Base-by-base conservation (phyloP, 2,329 filamentous ascomycete species). In the Pseudomassariella vexata region DNA sequence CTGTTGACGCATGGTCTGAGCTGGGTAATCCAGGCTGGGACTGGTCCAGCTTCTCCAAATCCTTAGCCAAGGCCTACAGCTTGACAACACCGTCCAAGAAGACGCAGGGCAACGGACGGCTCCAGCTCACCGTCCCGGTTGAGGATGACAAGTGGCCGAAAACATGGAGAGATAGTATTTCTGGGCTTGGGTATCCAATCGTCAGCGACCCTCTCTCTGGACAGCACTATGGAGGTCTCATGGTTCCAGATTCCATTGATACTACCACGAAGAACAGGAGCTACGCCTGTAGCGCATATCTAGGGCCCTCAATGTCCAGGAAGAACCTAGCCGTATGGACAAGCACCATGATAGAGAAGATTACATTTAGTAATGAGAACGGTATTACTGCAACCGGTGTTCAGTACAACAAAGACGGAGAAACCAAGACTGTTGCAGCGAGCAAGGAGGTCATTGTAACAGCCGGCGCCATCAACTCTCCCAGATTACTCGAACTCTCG, bases 401-500 rank as follows among this genome's bases (percentile, higher is more conserved):
- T 4, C 6, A 22, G 10, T 32, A 16, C 21, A 17, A 24, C 18
- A 32, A 20, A 41, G 22, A 36, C 36, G 38, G 31, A 11, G 38
- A 36, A 20, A 41, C 27, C 9, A 40, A 37, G 19, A 44, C 28
- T 0, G 37, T 52, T 9, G 37, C 26, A 6, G 57, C 56, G 2
- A 42, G 38, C 2, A 56, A 47, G 17, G 65, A 70, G 36, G 55
- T 70, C 3, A 58, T 69, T 17, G 27, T 70, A 5, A 52, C 55
- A 2, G 62, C 60, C 5, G 65, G 66, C 3, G 46, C 56, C 1
- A 53, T 68, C 37, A 57, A 65, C 32, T 56, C 57, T 1, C 63
- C 66, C 4, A 52, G 59, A 12, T 44, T 70, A 18, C 53, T 70
- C 5, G 58, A 68, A 40, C 49, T 65, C 6, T 66, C 61, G 3